Evolutionary conservation across 23 red algal species (phyloP), one percentile per base, ranked within the genome.

Genomic region (Cyanidioschyzon merolae): DNA sequence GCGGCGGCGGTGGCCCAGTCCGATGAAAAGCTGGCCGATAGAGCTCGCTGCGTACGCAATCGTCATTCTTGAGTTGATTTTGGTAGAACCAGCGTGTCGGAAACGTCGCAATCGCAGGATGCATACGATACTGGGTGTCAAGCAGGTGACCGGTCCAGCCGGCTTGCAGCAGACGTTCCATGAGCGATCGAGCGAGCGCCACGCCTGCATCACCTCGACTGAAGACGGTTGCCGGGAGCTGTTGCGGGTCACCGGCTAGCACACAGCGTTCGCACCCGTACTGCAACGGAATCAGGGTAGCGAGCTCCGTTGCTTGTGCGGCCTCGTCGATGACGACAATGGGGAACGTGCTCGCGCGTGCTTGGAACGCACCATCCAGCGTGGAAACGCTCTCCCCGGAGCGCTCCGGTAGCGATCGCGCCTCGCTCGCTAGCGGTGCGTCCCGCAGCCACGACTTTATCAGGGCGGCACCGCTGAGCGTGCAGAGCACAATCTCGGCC

Each of bases 111-210:
- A 98, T 89, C 31, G 85, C 86, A 37, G 94, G 94, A 74, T 98
- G 94, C 94, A 98, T 98, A 34, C 94, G 88, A 82, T 98, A 98
- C 79, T 98, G 94, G 17, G 88, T 91, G 75, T 89, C 82, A 12
- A 98, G 84, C 74, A 71, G 63, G 50, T 82, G 76, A 21, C 82
- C 76, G 1, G 2, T 31, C 77, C 74, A 74, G n/a, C 87, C 84
- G 15, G 76, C 82, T 16, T 74, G 85, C 40, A 39, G 77, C 68
- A 90, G 74, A 15, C 94, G 85, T 51, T 98, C 94, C 38, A 98
- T 83, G 59, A 98, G 76, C 18, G 83, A 88, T 75, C 77, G 77
- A 24, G 82, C 79, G 51, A 88, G 89, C 21, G 88, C 94, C 0
- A 79, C 40, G 54, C 80, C 89, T 17, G 88, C 79, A 0, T 75